phyloP scores from a whole-genome alignment of 192 early-diverging fungal species.

The Diversispora eburnea region DNA sequence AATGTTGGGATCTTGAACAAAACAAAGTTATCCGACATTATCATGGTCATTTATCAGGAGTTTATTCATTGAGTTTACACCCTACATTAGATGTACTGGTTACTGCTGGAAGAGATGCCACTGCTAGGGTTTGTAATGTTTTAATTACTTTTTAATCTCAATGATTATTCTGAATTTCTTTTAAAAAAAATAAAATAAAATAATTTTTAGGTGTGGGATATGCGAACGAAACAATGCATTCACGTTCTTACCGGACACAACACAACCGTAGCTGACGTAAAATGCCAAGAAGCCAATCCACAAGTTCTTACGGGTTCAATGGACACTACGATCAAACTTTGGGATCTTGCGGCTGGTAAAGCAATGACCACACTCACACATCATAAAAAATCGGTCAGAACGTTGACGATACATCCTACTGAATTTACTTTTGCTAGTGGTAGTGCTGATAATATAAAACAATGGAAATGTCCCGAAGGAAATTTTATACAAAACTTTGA shows the following conservation, averaged over 20 bases:
- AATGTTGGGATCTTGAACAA: conserved; percentile 99
- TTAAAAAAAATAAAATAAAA: not conserved
- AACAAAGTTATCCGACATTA: conserved; percentile 99
- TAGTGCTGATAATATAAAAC: conserved; percentile 90
- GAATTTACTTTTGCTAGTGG: conserved; percentile 91
- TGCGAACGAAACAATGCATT: conserved; percentile 91
- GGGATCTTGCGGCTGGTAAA: conserved; percentile 98
- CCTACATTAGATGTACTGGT: conserved; percentile 93
- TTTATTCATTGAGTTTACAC: conserved; percentile 89
- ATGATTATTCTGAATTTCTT: not conserved
- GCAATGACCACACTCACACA: conserved; percentile 90
- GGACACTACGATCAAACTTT: conserved; percentile 90
- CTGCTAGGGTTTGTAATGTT: conserved; percentile 66
- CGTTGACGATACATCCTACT: conserved; percentile 86
- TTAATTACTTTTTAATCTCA: not conserved
- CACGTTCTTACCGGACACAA: conserved; percentile 87
- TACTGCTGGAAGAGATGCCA: conserved; percentile 92
- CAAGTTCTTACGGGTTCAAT: conserved; percentile 93
- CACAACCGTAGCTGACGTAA: conserved; percentile 79
- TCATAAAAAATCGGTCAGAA: conserved; percentile 96
- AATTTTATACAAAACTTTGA: conserved; percentile 94
- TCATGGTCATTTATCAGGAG: conserved; percentile 94
- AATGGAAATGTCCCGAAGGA: conserved; percentile 95
- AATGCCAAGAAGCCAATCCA: conserved; percentile 93
- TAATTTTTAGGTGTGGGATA: conserved; percentile 84